phyloP scores from a whole-genome alignment of 164 flowering plant species.

The Piper betle region DNA sequence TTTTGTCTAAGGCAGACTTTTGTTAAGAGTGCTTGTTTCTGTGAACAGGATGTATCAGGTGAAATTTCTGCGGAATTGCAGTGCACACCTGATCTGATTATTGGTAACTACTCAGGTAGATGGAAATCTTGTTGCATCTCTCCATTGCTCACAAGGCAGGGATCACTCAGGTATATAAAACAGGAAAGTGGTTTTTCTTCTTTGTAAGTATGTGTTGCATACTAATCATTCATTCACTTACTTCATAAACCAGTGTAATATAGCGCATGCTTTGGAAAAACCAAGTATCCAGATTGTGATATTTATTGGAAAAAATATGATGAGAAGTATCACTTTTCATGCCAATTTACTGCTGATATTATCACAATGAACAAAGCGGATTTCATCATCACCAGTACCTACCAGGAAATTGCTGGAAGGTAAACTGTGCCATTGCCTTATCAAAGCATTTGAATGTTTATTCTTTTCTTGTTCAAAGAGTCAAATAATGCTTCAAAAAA shows the following conservation, averaged over 20 bases:
- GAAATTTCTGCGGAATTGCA: constrained; percentile 85
- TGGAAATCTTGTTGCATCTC: constrained; percentile 93
- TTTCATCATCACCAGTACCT: constrained; percentile 96
- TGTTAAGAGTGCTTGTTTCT: neutral
- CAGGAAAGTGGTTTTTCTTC: neutral
- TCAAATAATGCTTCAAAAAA: neutral
- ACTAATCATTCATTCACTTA: neutral
- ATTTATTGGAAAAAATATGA: constrained; percentile 91
- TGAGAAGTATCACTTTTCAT: constrained; percentile 86
- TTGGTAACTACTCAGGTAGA: constrained; percentile 99
- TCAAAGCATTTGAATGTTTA: neutral
- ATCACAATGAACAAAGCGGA: constrained; percentile 93
- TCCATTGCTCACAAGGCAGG: constrained; percentile 75
- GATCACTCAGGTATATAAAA: constrained; percentile 62
- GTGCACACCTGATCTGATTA: constrained; percentile 75
- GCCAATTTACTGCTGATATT: constrained; percentile 95
- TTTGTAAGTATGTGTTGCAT: neutral
- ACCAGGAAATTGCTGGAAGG: constrained; percentile 99
- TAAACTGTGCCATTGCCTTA: constrained; percentile 17
- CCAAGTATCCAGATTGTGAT: constrained; percentile 95
- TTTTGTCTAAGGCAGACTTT: neutral
- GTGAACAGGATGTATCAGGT: constrained; percentile 56
- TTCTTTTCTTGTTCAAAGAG: neutral
- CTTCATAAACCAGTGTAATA: constrained; percentile 51
- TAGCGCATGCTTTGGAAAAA: constrained; percentile 96